phyloP scores from a whole-genome alignment of 225 moss, liverwort and hornwort genomes.

The Pseudisothecium myosuroides region DNA sequence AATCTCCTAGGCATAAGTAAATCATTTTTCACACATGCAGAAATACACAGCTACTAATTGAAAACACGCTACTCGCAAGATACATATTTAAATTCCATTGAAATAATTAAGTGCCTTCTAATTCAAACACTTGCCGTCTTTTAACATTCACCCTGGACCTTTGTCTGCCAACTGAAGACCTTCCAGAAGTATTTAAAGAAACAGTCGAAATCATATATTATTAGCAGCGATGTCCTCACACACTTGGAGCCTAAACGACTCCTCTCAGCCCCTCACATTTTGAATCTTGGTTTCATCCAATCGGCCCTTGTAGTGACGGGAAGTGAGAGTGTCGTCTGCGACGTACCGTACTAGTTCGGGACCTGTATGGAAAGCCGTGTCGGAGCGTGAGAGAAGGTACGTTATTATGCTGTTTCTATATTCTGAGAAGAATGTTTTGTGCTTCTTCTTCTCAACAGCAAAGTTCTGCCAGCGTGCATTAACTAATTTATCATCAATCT shows the following conservation, averaged over 20 bases:
- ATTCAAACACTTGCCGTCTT: no score
- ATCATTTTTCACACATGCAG: neutral
- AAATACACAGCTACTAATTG: neutral
- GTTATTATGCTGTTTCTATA: neutral
- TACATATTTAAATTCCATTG: no score
- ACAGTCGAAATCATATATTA: no score
- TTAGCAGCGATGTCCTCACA: neutral
- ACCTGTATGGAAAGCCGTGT: neutral
- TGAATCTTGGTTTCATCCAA: neutral
- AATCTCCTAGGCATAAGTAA: neutral
- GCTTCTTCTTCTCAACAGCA: neutral
- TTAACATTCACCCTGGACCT: fast-evolving
- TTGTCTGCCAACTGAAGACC: neutral
- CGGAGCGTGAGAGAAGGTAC: neutral
- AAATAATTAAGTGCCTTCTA: fast-evolving
- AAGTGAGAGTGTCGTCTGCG: neutral
- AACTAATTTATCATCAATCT: neutral
- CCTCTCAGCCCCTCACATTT: neutral
- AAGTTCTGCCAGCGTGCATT: neutral
- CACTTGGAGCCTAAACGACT: neutral
- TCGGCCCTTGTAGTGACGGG: neutral
- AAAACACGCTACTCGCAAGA: no score
- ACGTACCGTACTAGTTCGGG: neutral
- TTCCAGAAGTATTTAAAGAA: no score
- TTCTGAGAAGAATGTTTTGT: constrained; percentile 13